Base-by-base conservation (phyloP, 805 yeast species). In the Wickerhamiella australiensis region DNA sequence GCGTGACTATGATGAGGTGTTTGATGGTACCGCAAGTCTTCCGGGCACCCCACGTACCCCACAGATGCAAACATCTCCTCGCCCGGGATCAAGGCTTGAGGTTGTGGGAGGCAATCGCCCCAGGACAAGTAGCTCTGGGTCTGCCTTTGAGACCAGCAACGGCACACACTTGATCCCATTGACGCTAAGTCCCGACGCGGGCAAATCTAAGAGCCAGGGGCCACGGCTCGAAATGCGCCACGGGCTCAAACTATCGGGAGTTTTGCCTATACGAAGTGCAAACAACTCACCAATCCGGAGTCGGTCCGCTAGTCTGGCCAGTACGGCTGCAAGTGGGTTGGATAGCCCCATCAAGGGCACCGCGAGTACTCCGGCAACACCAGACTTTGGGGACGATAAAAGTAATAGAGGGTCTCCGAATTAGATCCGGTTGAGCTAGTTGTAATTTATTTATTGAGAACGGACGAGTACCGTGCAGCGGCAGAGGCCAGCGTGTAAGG, bases 1-100 rank as follows among this genome's bases (percentile, higher is more conserved):
- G 18, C 26, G 18, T 12, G 48, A 58, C 22, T 51, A 55, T 5
- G 53, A 53, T 2, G 50, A 49, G 20, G 38, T 64, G 3, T 64
- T 65, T 47, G 33, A 15, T 15, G 21, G 26, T 20, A 8, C 38
- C 5, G 5, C 35, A 33, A 5, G 38, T 15, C 18, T n/a, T n/a
- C n/a, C n/a, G n/a, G n/a, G n/a, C n/a, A n/a, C 21, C 11, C 38
- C 21, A 20, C 38, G n/a, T 25, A 26, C 31, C 8, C 42, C 42
- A 4, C 23, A 38, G 12, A 23, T 7, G 21, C 25, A 38, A 38
- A 9, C 38, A 12, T 33, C 38, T 17, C 20, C 38, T 15, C 38
- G 38, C 3, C 38, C 38, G 5, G 38, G 38, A 11, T 33, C 38
- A 11, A 18, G 38, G 7, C 38, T 33, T n/a, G 38, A 33, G 15